These are phyloP conservation scores for Cordyceps tenuipes DNA, from an alignment of 2,329 filamentous ascomycete species.

Conservation along the genomic window DNA sequence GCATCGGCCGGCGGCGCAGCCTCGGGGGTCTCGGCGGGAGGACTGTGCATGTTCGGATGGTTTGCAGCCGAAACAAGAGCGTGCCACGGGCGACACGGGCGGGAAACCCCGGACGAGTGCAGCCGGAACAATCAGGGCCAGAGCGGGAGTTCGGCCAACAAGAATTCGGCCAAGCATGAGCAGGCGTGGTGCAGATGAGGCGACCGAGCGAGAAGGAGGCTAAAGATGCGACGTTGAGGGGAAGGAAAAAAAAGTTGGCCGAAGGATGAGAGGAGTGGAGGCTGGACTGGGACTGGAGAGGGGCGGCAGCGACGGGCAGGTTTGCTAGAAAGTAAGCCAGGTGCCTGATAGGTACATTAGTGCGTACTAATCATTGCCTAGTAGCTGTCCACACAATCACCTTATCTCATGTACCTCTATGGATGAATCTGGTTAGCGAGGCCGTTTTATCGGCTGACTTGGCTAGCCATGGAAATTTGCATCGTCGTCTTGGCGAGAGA, in stretches of 20 bases:
- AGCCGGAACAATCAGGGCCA: neutral
- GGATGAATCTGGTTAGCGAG: no score
- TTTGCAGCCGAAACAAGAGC: neutral
- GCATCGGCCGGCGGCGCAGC: neutral
- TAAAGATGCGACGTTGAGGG: conserved; percentile 3
- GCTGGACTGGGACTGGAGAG: neutral
- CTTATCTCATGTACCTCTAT: no score
- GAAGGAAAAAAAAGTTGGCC: conserved; percentile 12
- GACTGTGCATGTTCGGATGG: conserved; percentile 9
- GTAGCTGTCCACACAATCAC: no score
- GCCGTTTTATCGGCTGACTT: no score
- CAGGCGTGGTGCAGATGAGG: conserved; percentile 1
- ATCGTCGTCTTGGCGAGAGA: no score
- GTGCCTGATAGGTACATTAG: neutral
- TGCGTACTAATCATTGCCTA: no score
- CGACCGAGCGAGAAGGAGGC: neutral
- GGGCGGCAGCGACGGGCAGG: neutral
- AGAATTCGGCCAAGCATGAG: neutral
- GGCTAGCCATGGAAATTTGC: no score
- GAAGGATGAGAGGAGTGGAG: conserved; percentile 10
- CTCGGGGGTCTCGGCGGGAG: neutral
- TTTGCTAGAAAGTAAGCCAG: no score
- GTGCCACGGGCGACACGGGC: neutral
- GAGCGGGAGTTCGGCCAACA: neutral
- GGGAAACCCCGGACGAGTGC: neutral